Percentiles rank a stretch among this genome's conserved stretches.
Conservation (phyloP, 306 rosid genomes). For the Ormosia emarginata region DNA sequence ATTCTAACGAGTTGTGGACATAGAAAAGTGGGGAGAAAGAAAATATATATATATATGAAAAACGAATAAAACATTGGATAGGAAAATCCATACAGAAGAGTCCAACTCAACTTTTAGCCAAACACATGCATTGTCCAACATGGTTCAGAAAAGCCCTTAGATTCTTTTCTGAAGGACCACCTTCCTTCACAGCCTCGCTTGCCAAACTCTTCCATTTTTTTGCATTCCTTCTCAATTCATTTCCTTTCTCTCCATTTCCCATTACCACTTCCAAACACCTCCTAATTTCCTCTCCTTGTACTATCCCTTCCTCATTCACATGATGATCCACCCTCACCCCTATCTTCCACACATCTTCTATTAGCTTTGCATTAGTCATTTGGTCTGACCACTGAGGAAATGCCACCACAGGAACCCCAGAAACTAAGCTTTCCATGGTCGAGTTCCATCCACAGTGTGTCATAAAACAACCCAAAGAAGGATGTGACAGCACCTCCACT, state of each 20-base stretch:
- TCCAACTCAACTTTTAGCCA: background rate
- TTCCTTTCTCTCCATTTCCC: constrained; percentile 18
- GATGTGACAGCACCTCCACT: constrained; percentile 37
- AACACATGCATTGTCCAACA: background rate
- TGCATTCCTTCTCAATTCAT: constrained; percentile 25
- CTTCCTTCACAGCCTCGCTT: background rate
- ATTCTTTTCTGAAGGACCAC: constrained; percentile 29
- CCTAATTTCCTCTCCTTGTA: constrained; percentile 7
- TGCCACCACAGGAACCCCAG: constrained; percentile 24
- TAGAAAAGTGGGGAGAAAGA: background rate
- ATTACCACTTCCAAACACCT: constrained; percentile 23
- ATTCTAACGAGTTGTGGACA: background rate
- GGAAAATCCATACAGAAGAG: background rate
- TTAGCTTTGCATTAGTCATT: constrained; percentile 8
- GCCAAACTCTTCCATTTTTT: constrained; percentile 36
- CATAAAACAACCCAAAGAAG: constrained; percentile 31
- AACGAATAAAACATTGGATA: too few relatives aligned
- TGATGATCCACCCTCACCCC: constrained; percentile 19
- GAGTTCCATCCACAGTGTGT: constrained; percentile 41
- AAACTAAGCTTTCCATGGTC: constrained; percentile 10
- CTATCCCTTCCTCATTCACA: background rate
- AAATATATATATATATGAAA: too few relatives aligned
- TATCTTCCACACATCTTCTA: constrained; percentile 30
- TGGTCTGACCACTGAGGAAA: constrained; percentile 29
- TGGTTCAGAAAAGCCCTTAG: background rate